Base-by-base conservation (phyloP, 139 green algal genomes). In the Chlamydomonas sphaeroides region DNA sequence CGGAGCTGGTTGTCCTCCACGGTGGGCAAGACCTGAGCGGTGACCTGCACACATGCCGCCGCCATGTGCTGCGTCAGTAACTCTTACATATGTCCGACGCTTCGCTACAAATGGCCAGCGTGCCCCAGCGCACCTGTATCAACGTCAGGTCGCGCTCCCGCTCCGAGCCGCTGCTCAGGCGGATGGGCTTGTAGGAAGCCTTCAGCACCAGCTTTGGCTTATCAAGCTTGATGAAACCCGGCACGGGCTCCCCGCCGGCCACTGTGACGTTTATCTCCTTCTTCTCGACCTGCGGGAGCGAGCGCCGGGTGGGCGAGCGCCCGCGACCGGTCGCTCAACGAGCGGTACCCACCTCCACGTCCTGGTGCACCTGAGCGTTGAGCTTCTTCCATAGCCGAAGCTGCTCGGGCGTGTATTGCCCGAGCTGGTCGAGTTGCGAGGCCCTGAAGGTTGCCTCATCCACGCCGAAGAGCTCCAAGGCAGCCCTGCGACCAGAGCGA, bases 1-100 rank as follows among this genome's bases (percentile, higher is more conserved):
- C 89, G 83, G 61, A 85, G 65, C 59, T 91, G 83, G 81, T 83
- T 86, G 23, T 88, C 87, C 35, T 87, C 80, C 32, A 65, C 30
- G 0, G 78, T 71, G 33, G 73, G 33, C 3, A 41, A 38, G 1
- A 61, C 61, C 62, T 86, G 78, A 33, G 85, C 71, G n/a, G 79
- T 67, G 42, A 85, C 78, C 65, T 75, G 65, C 65, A n/a, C n/a
- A n/a, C n/a, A n/a, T n/a, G 23, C 14, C 5, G 39, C 67, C 8
- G 11, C 41, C n/a, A 5, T 17, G 65, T 25, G n/a, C 28, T 11
- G 35, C 17, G 5, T 33, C 21, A n/a, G n/a, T n/a, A n/a, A n/a
- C n/a, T n/a, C n/a, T n/a, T n/a, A n/a, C n/a, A n/a, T n/a, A n/a
- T n/a, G n/a, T n/a, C n/a, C n/a, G n/a, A n/a, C n/a, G n/a, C n/a